Evolutionary conservation across 176 grass and related monocot genomes (phyloP).

Genomic region (Cenchrus americanus): DNA sequence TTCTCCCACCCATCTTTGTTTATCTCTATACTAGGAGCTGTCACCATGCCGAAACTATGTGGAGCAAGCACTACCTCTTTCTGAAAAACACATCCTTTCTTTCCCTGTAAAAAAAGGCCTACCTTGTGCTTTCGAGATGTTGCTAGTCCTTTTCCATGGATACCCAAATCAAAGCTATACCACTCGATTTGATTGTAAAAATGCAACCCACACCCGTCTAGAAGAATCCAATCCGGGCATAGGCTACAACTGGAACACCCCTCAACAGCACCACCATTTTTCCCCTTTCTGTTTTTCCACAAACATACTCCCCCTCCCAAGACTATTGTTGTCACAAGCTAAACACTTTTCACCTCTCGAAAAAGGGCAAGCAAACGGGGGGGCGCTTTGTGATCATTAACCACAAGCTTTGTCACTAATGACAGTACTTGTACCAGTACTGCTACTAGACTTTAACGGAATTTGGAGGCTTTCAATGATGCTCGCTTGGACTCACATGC

Average conservation of each 20-base stretch:
- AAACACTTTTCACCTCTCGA: too few relatives aligned
- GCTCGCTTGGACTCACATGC: slow-evolving; percentile 30
- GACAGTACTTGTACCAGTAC: background rate
- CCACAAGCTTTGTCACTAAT: background rate
- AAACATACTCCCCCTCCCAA: background rate
- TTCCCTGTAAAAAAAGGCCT: background rate
- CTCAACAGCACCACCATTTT: background rate
- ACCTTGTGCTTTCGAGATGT: background rate
- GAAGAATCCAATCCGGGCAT: slow-evolving; percentile 2
- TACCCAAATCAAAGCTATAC: background rate
- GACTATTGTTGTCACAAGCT: background rate
- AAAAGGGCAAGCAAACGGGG: background rate
- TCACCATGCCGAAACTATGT: background rate
- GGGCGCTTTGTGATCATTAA: background rate
- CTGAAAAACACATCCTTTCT: too few relatives aligned
- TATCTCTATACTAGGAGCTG: background rate
- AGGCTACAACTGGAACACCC: background rate
- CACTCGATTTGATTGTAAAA: too few relatives aligned
- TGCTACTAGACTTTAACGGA: background rate
- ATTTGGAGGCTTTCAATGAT: slow-evolving; percentile 16
- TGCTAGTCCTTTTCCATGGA: background rate
- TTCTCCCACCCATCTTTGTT: too few relatives aligned
- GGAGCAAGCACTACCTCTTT: background rate
- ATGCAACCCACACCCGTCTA: background rate
- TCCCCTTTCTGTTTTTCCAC: background rate